Conservation (phyloP, 202 grass and related monocot genomes). For the Dendrocalamus latiflorus region DNA sequence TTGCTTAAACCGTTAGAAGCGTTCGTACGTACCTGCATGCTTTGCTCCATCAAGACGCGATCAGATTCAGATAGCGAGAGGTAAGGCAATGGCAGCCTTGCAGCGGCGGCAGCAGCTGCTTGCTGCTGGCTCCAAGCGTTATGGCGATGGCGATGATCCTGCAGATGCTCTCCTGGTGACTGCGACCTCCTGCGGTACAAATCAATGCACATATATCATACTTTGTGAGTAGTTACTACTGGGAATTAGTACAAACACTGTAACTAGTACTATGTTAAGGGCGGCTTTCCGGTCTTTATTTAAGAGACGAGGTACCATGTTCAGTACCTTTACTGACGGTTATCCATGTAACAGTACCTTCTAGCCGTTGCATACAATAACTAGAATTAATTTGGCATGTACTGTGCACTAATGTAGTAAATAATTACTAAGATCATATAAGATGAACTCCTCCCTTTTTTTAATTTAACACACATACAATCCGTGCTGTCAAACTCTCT, state of each 20-base stretch:
- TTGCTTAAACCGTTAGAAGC: background rate
- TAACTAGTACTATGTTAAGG: background rate
- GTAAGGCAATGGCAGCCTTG: constrained; percentile 10
- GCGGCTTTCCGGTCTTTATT: too few species aligned
- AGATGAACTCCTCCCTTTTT: too few species aligned
- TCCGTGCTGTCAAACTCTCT: too few species aligned
- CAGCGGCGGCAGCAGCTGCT: too few species aligned
- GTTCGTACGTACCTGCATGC: background rate
- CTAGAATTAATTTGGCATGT: background rate
- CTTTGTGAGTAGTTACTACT: background rate
- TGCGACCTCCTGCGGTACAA: constrained; percentile 24
- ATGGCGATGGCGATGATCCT: background rate
- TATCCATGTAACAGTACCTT: background rate
- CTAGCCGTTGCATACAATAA: background rate
- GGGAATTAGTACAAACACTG: background rate
- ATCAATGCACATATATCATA: constrained; percentile 14
- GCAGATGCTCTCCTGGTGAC: constrained; percentile 5
- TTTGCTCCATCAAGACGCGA: background rate
- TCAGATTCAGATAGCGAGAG: background rate
- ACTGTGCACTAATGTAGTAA: background rate
- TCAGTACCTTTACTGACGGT: background rate
- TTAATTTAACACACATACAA: too few species aligned
- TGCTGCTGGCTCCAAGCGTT: constrained; percentile 27
- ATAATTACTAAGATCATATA: background rate
- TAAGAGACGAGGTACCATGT: background rate